Percentiles rank a stretch among this genome's conserved stretches.
Conservation (phyloP, 2,329 filamentous ascomycete genomes). For the Verticillium tricorpus region DNA sequence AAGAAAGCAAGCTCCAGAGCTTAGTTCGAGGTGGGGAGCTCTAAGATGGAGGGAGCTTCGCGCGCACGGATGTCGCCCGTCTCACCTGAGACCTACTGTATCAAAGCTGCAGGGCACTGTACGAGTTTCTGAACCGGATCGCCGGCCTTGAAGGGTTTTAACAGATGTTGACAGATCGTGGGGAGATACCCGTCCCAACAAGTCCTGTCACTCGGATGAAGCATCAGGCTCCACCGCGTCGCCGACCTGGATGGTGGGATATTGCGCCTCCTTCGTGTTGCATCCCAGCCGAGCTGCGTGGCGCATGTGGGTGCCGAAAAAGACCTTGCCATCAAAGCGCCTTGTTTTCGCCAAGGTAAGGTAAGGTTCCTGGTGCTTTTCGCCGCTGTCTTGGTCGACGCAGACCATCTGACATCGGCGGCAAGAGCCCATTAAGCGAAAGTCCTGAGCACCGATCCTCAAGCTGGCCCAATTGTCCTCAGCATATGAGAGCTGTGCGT, state of each 20-base stretch:
- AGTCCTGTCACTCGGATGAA: background rate
- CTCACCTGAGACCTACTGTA: background rate
- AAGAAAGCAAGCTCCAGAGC: background rate
- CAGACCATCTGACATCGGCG: conserved; percentile 95
- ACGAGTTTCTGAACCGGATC: background rate
- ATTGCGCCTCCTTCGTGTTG: conserved; percentile 14
- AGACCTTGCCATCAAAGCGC: conserved; percentile 76
- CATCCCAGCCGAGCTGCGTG: conserved; percentile 26
- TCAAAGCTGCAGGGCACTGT: background rate
- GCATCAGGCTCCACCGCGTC: conserved; percentile 32
- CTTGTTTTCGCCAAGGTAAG: conserved; percentile 84
- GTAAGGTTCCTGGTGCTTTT: conserved; percentile 79
- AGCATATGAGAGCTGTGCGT: conserved; percentile 57
- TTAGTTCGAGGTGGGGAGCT: background rate
- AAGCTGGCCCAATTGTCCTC: conserved; percentile 76
- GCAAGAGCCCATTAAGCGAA: conserved; percentile 77
- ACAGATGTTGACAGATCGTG: background rate
- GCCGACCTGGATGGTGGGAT: conserved; percentile 44
- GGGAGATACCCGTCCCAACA: background rate
- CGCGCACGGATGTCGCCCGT: background rate
- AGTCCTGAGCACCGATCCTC: conserved; percentile 58
- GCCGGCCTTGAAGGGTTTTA: background rate
- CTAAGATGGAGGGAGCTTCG: background rate
- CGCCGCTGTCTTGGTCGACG: conserved; percentile 77
- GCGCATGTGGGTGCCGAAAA: conserved; percentile 81